Evolutionary conservation across 441 rosid species (phyloP).

Genomic region (Arabidopsis lyrata): DNA sequence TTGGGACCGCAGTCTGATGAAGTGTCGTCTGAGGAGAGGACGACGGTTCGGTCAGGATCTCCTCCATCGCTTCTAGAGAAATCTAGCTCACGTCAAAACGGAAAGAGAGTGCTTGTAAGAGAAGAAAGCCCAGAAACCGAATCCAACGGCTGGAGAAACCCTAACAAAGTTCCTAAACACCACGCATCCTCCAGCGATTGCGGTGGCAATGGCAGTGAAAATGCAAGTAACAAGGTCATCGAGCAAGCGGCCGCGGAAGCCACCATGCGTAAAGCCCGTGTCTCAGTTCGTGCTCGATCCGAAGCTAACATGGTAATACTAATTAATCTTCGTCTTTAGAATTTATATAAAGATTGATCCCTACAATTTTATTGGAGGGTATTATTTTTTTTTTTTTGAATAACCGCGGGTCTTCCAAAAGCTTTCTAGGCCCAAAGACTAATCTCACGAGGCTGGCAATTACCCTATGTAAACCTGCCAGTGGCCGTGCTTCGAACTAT

Average conservation of each 20-base stretch:
- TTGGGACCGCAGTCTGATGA: slow-evolving; percentile 58
- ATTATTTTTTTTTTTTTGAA: no score
- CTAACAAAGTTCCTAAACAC: slow-evolving; percentile 60
- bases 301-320: slow-evolving; percentile 90
- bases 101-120: slow-evolving; percentile 52
- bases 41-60: slow-evolving; percentile 42
- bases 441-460: no score
- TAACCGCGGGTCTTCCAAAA: no score
- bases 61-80: slow-evolving; percentile 40
- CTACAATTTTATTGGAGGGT: no score
- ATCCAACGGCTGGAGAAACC: slow-evolving; percentile 59
- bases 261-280: slow-evolving; percentile 98
- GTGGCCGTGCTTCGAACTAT: no score
- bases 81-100: slow-evolving; percentile 54
- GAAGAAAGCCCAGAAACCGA: slow-evolving; percentile 76
- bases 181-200: slow-evolving; percentile 22
- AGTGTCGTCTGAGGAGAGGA: slow-evolving; percentile 73
- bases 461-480: no score
- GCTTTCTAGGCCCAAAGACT: no score
- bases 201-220: slow-evolving; percentile 3
- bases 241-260: slow-evolving; percentile 75
- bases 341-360: not conserved
- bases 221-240: slow-evolving; percentile 36
- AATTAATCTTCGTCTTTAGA: not conserved
- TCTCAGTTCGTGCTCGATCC: slow-evolving; percentile 94